Conservation (phyloP, 2,329 filamentous ascomycete species). For the Coleophoma crateriformis region DNA sequence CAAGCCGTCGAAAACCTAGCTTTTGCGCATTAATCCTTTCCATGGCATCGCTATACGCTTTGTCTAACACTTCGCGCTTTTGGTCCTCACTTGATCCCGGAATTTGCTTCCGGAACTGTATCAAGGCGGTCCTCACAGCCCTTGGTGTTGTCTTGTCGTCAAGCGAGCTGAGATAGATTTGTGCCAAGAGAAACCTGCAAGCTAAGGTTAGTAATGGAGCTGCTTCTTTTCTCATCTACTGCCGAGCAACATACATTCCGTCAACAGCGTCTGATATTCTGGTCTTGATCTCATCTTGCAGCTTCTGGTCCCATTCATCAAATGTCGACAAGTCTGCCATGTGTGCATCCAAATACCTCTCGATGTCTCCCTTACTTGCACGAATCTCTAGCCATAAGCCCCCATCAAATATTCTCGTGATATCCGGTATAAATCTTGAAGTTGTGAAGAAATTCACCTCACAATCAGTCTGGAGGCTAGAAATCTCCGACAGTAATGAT, state of each 20-base stretch:
- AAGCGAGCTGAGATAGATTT: no score
- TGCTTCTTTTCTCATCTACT: not conserved
- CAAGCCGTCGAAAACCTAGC: constrained; percentile 19
- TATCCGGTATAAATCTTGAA: not conserved
- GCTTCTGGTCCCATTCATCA: not conserved
- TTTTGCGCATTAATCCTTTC: not conserved
- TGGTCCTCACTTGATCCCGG: no score
- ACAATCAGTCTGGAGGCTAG: not conserved
- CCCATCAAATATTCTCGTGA: not conserved
- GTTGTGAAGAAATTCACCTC: not conserved
- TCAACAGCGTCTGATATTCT: not conserved
- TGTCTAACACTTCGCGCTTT: no score
- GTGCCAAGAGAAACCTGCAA: constrained; percentile 1
- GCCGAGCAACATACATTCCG: not conserved
- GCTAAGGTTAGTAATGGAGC: not conserved
- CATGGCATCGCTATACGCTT: constrained; percentile 36
- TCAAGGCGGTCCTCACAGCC: no score
- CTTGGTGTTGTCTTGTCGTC: no score
- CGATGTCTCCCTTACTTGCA: not conserved
- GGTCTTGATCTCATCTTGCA: not conserved
- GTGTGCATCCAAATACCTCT: no score
- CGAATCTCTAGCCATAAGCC: not conserved
- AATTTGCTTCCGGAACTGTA: no score
- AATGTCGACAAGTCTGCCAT: not conserved
- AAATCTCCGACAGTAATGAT: not conserved